Percentiles rank a stretch among this genome's conserved stretches.
Conservation (phyloP, 1,284 basidiomycete genomes). For the Hypsizygus ulmarius region DNA sequence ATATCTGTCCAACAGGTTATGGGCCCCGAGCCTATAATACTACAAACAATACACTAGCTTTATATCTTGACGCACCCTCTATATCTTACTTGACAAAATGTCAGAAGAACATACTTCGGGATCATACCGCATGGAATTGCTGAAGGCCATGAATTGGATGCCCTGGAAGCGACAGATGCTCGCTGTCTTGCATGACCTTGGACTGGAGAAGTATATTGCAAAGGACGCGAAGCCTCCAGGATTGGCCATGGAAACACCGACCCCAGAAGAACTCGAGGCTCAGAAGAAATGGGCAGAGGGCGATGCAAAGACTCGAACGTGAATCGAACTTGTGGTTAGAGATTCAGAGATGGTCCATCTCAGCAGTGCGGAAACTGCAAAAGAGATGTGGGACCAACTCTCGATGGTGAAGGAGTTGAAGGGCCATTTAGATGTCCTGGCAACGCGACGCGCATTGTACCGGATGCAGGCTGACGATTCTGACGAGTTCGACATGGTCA, state of each 20-base stretch:
- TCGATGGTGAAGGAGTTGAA: constrained; percentile 25
- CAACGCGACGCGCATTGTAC: constrained; percentile 20
- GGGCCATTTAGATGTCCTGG: constrained; percentile 21
- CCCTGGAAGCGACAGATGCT: constrained; percentile 25
- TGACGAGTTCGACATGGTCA: constrained; percentile 17
- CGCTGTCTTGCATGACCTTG: constrained; percentile 24
- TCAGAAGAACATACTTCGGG: constrained; percentile 9
- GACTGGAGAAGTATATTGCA: constrained; percentile 23
- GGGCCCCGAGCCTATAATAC: too few species aligned
- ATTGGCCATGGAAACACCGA: constrained; percentile 13
- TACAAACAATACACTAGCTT: too few species aligned
- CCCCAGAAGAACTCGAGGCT: constrained; percentile 8
- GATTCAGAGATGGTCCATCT: constrained; percentile 2
- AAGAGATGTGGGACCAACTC: constrained; percentile 27
- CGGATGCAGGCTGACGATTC: background rate
- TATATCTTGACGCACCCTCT: too few species aligned
- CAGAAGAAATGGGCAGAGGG: constrained; percentile 18
- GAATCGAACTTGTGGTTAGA: constrained; percentile 19
- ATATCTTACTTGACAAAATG: background rate
- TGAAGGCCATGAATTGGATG: constrained; percentile 9
- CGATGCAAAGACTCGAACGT: constrained; percentile 23
- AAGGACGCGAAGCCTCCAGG: constrained; percentile 15
- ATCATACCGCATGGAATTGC: constrained; percentile 22
- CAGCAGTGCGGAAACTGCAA: constrained; percentile 22
- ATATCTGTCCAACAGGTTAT: too few species aligned